A percentile compares a stretch with the other conserved stretches of the same genome.
Evolutionary conservation across 331 rosid species (phyloP).

Genomic region (Dryas integrifolia): DNA sequence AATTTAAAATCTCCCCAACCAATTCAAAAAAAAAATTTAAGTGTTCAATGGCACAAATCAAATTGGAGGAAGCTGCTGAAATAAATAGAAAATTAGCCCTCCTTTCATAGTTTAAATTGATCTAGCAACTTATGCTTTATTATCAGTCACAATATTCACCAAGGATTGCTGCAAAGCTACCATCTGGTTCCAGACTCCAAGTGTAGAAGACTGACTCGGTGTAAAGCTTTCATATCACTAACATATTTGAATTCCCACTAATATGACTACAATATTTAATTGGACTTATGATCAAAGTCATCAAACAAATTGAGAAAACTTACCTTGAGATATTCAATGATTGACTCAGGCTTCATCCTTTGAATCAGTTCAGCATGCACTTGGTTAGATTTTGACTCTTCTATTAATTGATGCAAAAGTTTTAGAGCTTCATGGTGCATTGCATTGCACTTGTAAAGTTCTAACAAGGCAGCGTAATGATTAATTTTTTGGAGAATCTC

Average conservation of each 20-base stretch:
- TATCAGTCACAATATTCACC: too few species aligned
- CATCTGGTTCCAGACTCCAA: conserved; percentile 4
- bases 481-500: conserved; percentile 69
- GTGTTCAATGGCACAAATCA: too few species aligned
- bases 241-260: not conserved
- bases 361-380: conserved; percentile 49
- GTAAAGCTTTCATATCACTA: not conserved
- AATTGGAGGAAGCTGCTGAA: too few species aligned
- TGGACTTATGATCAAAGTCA: conserved; percentile 14
- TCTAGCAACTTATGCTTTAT: not conserved
- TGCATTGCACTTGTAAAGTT: conserved; percentile 84
- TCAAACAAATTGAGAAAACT: conserved; percentile 26
- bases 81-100: too few species aligned
- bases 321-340: conserved; percentile 97
- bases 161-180: not conserved
- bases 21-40: too few species aligned
- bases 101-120: not conserved
- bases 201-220: not conserved
- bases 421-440: conserved; percentile 92
- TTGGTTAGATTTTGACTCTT: conserved; percentile 65
- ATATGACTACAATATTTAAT: not conserved
- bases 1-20: too few species aligned
- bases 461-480: conserved; percentile 68
- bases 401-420: conserved; percentile 74
- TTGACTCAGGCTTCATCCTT: conserved; percentile 74